A percentile compares a stretch with the other conserved stretches of the same genome.
Evolutionary conservation across 2,329 filamentous ascomycete species (phyloP).

Genomic region (Beauveria scarabaeidicola): DNA sequence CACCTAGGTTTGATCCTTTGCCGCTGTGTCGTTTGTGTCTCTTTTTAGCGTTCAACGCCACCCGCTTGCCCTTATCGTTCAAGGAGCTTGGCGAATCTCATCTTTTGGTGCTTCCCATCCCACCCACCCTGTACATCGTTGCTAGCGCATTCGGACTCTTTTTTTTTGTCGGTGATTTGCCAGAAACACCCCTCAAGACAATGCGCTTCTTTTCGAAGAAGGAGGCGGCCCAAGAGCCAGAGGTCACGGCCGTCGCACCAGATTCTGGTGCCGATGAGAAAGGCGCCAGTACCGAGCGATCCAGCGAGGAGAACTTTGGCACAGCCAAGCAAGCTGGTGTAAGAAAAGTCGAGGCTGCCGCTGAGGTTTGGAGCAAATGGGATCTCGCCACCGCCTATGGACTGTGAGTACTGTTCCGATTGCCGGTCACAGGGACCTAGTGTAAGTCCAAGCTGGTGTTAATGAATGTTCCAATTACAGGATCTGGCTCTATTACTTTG

Average conservation of each 20-base stretch:
- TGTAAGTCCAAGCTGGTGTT: not conserved
- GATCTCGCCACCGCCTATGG: conserved; percentile 35
- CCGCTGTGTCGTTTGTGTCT: not conserved
- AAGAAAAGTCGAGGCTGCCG: conserved; percentile 38
- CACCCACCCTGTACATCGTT: too few relatives aligned
- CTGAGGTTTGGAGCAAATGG: conserved; percentile 31
- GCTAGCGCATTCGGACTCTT: not conserved
- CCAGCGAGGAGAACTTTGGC: conserved; percentile 25
- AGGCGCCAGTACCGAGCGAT: conserved; percentile 11
- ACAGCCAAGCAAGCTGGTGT: conserved; percentile 37
- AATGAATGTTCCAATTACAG: conserved; percentile 13
- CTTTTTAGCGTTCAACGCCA: not conserved
- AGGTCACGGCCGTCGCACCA: conserved; percentile 13
- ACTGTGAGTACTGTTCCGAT: conserved; percentile 26
- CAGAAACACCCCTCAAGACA: not conserved
- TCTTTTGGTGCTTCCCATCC: too few relatives aligned
- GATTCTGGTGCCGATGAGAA: conserved; percentile 8
- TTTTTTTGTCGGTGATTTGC: not conserved
- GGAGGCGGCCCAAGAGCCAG: conserved; percentile 14
- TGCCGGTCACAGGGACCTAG: not conserved
- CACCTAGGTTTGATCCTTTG: not conserved
- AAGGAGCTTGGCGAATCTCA: not conserved
- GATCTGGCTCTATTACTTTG: conserved; percentile 34
- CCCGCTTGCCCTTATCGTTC: not conserved
- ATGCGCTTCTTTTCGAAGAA: conserved; percentile 5